phyloP scores from a whole-genome alignment of 2,329 filamentous ascomycete species.

The Colletotrichum sp. region DNA sequence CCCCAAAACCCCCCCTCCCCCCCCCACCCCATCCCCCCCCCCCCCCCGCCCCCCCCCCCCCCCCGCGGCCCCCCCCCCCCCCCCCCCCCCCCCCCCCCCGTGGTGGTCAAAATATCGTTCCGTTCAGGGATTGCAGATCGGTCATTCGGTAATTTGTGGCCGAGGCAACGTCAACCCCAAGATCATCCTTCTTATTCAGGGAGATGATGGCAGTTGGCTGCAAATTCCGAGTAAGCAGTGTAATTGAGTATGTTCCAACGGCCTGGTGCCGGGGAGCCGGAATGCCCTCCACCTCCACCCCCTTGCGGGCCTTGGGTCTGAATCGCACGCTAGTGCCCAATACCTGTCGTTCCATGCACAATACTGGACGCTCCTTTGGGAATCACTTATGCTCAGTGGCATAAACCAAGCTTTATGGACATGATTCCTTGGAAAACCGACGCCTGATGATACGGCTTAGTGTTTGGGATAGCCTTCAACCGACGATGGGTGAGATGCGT shows the following conservation, averaged over 20 bases:
- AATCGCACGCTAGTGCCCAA: not conserved
- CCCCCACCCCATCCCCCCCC: too few relatives aligned
- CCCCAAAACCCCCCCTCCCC: too few relatives aligned
- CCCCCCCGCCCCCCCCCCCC: too few relatives aligned
- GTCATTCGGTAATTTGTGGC: not conserved
- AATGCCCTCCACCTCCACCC: not conserved
- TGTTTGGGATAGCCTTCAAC: not conserved
- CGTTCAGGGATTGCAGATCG: not conserved
- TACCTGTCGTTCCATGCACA: not conserved
- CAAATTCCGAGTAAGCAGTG: not conserved
- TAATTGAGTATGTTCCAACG: not conserved
- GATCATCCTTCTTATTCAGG: not conserved
- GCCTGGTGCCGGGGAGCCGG: slow-evolving; percentile 3
- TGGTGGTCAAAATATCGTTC: not conserved
- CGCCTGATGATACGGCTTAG: not conserved
- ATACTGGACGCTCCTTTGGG: not conserved
- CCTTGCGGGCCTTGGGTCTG: not conserved
- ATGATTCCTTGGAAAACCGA: not conserved
- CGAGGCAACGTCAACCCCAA: not conserved
- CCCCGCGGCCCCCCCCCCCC: too few relatives aligned
- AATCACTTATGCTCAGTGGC: not conserved
- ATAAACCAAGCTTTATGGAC: not conserved
- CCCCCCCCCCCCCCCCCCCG: not conserved
- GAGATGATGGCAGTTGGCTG: not conserved
- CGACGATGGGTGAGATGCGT: not conserved